These are phyloP conservation scores for Teratosphaeriaceae sp. DNA, from an alignment of 2,329 filamentous ascomycete genomes.

Conservation along the genomic window DNA sequence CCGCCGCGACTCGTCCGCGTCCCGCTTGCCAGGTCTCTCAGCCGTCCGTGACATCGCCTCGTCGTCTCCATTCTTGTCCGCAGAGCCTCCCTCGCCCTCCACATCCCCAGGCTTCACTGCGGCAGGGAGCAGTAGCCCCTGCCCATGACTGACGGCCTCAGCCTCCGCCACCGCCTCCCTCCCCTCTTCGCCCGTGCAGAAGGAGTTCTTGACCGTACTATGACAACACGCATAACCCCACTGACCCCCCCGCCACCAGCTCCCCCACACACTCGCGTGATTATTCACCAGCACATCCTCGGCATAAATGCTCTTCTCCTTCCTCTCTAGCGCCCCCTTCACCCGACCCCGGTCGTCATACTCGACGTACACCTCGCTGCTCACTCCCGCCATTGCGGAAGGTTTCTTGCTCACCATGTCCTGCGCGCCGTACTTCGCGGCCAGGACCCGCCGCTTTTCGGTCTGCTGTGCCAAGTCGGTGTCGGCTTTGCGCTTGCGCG, in stretches of 20 bases:
- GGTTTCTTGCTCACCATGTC: constrained; percentile 46
- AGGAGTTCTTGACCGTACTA: constrained; percentile 90
- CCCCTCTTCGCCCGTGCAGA: constrained; percentile 89
- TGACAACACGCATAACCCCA: constrained; percentile 98
- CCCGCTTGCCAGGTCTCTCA: constrained; percentile 36
- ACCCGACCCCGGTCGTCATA: constrained; percentile 87
- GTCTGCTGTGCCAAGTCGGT: constrained; percentile 64
- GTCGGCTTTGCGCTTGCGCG: constrained; percentile 70
- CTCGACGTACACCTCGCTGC: constrained; percentile 84
- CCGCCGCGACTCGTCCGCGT: constrained; percentile 54
- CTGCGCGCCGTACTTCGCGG: constrained; percentile 75
- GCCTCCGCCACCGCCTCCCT: constrained; percentile 73
- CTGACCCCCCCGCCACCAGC: constrained; percentile 92
- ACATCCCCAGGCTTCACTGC: constrained; percentile 1
- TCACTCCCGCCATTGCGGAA: constrained; percentile 61
- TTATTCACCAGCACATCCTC: constrained; percentile 88
- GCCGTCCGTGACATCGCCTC: constrained; percentile 64
- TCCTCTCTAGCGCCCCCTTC: constrained; percentile 75
- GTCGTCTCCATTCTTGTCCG: constrained; percentile 36
- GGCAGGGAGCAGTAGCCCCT: constrained; percentile 37
- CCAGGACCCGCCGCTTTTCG: constrained; percentile 61
- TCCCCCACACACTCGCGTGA: constrained; percentile 88
- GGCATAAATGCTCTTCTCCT: constrained; percentile 80
- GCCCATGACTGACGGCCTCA: constrained; percentile 50
- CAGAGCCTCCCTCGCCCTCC: constrained; percentile 22